phyloP scores from a whole-genome alignment of 2,329 filamentous ascomycete species.

The Fonsecaea multimorphosa region DNA sequence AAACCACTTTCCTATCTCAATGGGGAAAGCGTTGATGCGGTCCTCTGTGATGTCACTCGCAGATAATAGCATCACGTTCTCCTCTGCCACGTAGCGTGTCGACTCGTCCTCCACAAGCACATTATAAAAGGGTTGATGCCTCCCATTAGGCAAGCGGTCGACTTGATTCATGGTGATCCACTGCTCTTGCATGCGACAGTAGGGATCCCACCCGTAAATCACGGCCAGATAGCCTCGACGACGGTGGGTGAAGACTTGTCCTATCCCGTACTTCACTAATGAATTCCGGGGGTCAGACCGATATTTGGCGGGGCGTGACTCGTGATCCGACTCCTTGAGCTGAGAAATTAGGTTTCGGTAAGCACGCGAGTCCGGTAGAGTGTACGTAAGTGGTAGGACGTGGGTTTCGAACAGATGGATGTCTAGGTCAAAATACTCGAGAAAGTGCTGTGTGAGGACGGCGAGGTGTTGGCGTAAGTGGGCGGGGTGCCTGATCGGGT shows the following conservation, averaged over 20 bases:
- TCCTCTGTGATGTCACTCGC: slow-evolving; percentile 61
- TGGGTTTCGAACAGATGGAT: slow-evolving; percentile 72
- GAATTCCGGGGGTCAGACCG: slow-evolving; percentile 41
- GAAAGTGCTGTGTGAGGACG: slow-evolving; percentile 68
- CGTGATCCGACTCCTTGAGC: slow-evolving; percentile 63
- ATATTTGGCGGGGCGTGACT: slow-evolving; percentile 39
- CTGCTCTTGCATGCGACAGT: slow-evolving; percentile 64
- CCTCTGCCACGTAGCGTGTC: slow-evolving; percentile 77
- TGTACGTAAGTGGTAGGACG: slow-evolving; percentile 66
- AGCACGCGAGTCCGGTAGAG: slow-evolving; percentile 58
- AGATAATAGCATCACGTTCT: slow-evolving; percentile 73
- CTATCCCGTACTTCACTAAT: slow-evolving; percentile 70
- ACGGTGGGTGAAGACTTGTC: slow-evolving; percentile 82
- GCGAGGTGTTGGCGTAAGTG: slow-evolving; percentile 68
- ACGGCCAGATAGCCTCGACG: slow-evolving; percentile 80
- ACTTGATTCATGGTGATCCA: slow-evolving; percentile 71
- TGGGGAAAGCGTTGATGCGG: slow-evolving; percentile 31
- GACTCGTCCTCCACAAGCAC: slow-evolving; percentile 76
- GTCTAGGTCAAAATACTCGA: slow-evolving; percentile 72
- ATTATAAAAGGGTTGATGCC: slow-evolving; percentile 79
- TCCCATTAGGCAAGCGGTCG: slow-evolving; percentile 64
- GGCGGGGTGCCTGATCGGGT: slow-evolving; percentile 51
- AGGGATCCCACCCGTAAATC: slow-evolving; percentile 83
- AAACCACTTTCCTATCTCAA: slow-evolving; percentile 78
- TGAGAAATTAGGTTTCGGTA: slow-evolving; percentile 57